Base-by-base conservation (phyloP, 176 grass and related monocot species). In the Saccharum officinarum region DNA sequence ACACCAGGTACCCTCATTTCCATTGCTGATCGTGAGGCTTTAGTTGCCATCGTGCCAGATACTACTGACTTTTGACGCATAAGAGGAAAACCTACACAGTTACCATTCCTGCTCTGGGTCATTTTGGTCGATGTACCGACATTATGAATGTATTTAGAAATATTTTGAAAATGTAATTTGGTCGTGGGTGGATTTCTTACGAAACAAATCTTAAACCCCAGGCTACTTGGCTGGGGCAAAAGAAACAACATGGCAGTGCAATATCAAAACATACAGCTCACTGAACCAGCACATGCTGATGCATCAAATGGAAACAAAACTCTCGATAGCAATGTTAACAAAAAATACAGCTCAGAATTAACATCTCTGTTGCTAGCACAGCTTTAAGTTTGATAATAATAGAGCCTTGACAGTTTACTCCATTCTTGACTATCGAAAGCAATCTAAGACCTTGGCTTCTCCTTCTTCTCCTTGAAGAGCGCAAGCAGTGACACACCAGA, bases 381-480 rank as follows among this genome's bases (percentile, higher is more conserved):
- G 52, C 54, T 77, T 85, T 30, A 36, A 76, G 79, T 82, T 78
- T 22, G 8, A 46, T 22, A n/a, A 46, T 22, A n/a, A 59, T 1
- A 73, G 33, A 71, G 54, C 65, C 78, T 78, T 55, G 38, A 59
- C 28, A 70, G 66, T 55, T 55, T 40, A 82, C 55, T 77, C 33
- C 83, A 86, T 78, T 22, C 40, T 82, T 86, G 88, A 73, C 39
- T 65, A 77, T 33, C 22, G 66, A 59, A 63, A 72, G 36, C 18
- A 69, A 62, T 57, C 86, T 86, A 92, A 70, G 86, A 92, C 62
- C 86, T 86, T 31, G 86, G 86, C 74, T 92, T 89, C 69, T 92
- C 86, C 45, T 92, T 82, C 67, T 92, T 86, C 82, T 88, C 90
- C 83, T 89, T 92, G 83, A 92, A 92, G 1, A 92, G 86, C 0